Evolutionary conservation across 73 alveolate species (phyloP).

Genomic region (Urostyla sp.): DNA sequence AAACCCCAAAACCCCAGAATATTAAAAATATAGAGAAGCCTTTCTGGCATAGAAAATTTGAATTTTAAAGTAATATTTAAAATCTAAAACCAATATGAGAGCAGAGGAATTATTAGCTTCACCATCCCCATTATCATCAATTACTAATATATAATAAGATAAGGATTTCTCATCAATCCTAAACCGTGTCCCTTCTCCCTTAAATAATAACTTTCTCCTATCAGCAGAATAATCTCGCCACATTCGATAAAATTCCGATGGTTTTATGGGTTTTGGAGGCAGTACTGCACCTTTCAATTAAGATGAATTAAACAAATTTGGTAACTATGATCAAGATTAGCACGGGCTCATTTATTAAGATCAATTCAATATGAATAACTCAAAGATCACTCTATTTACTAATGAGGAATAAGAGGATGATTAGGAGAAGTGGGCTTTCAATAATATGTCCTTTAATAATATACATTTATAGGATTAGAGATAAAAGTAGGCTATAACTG

Average conservation of each 20-base stretch:
- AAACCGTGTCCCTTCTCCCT: slow-evolving; percentile 45
- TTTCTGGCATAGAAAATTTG: not conserved
- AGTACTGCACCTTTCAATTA: slow-evolving; percentile 31
- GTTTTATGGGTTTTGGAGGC: slow-evolving; percentile 28
- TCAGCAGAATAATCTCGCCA: slow-evolving; percentile 26
- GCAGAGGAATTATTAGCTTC: slow-evolving; percentile 33
- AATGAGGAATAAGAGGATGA: not conserved
- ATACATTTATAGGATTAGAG: not conserved
- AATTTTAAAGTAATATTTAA: slow-evolving; percentile 31
- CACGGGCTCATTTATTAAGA: not conserved
- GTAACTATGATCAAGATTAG: not conserved
- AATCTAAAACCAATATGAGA: no score
- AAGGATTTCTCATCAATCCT: slow-evolving; percentile 27
- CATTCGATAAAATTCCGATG: slow-evolving; percentile 3
- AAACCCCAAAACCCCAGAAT: not conserved
- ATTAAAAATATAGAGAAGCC: not conserved
- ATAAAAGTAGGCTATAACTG: not conserved
- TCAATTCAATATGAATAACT: not conserved
- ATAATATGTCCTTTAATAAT: not conserved
- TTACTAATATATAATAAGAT: not conserved
- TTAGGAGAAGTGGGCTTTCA: not conserved
- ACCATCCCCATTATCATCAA: not conserved
- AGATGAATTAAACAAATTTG: slow-evolving; percentile 24
- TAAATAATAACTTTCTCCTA: slow-evolving; percentile 28
- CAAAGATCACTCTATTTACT: slow-evolving; percentile 11